phyloP scores from a whole-genome alignment of 345 rosid genomes.

The Aegle marmelos region DNA sequence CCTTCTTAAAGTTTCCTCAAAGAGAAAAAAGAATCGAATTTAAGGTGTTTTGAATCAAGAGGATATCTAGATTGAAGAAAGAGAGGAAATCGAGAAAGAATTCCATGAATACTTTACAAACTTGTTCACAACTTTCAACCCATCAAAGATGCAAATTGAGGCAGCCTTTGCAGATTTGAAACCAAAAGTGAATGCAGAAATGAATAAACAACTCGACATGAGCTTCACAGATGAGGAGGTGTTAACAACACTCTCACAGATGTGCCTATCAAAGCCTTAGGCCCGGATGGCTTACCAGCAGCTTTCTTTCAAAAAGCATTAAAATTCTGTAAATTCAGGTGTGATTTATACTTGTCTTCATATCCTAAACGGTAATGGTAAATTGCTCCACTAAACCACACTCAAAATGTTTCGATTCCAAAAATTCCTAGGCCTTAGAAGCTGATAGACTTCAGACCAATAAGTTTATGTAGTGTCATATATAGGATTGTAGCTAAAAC shows the following conservation, averaged over 20 bases:
- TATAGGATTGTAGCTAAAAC: neutral
- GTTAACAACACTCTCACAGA: fast-evolving
- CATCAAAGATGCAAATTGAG: too few relatives aligned
- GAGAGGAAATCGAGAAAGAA: too few relatives aligned
- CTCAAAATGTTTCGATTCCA: neutral
- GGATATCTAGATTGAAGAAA: too few relatives aligned
- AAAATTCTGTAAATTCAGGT: fast-evolving
- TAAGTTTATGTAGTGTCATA: neutral
- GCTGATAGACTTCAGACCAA: neutral
- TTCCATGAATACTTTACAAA: too few relatives aligned
- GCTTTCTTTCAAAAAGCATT: neutral
- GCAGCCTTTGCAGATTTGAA: too few relatives aligned
- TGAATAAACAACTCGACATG: too few relatives aligned
- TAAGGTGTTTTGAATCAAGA: fast-evolving
- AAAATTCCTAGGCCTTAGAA: neutral
- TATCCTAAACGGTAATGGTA: neutral
- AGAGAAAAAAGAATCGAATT: too few relatives aligned
- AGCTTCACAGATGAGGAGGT: neutral
- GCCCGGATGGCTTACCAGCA: fast-evolving
- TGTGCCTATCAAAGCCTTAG: neutral
- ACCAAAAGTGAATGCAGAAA: too few relatives aligned
- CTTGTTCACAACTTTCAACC: too few relatives aligned
- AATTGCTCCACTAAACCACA: neutral
- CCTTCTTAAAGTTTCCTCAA: too few relatives aligned
- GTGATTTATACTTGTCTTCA: neutral